Evolutionary conservation across 257 asterid species (phyloP), one percentile per base, ranked within the genome.

Genomic region (Anisodus acutangulus): DNA sequence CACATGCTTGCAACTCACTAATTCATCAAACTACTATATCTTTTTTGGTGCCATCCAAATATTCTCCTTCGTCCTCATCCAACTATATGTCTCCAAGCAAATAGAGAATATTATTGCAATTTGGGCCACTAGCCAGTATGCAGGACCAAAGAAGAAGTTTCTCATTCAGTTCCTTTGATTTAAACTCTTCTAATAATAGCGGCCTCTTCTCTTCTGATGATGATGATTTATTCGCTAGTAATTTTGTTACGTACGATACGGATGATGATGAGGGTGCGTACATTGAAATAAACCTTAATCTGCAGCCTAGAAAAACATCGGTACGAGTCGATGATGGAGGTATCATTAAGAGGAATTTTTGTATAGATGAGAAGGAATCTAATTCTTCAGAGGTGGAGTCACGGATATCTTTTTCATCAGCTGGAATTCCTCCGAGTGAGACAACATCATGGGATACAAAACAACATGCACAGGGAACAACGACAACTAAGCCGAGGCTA

Each of bases 231-330:
- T 31, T 9, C 0, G 41, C 39, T 35, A 12, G 22, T 72, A 9
- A 45, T 76, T 76, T 49, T 39, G 6, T 76, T 19, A 6, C 6
- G 80, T 49, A 49, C 22, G 80, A 74, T 22, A 74, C 43, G 45
- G 80, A 63, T 0, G 78, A 79, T 2, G 47, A 60, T 5, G 79
- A 82, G 2, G 68, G 16, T 2, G 85, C 80, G 0, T 82, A 82
- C 9, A 82, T 82, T 2, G 85, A 82, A 59, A 82, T 82, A 68
- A 82, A 82, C 12, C 80, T 82, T 53, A 51, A 68, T 17, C 17
- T 15, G 5, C 45, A 9, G 15, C 16, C 78, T 8, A 19, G 0
- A 16, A 11, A 12, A 6, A 37, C 16, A 26, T 4, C 2, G 4
- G 2, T 17, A 1, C 0, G 0, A 13, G 11, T 11, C 12, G 72